These are phyloP conservation scores for Solanum medicagineum DNA, from an alignment of 257 asterid genomes.

Conservation along the genomic window DNA sequence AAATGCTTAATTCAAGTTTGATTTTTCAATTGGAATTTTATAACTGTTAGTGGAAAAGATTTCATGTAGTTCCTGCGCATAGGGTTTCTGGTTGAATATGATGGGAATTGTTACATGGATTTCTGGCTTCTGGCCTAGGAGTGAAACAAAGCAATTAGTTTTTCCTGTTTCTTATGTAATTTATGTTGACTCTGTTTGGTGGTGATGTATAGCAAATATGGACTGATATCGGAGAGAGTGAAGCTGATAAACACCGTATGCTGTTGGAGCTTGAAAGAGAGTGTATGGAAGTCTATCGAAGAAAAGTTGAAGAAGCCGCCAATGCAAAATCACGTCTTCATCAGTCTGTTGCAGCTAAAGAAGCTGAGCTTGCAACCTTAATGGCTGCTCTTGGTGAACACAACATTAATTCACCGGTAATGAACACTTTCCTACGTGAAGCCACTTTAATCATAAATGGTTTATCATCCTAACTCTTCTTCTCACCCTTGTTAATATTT, in stretches of 20 bases:
- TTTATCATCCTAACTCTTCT: not conserved
- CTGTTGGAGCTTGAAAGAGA: slow-evolving; percentile 77
- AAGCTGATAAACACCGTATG: slow-evolving; percentile 72
- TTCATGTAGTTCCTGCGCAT: not conserved
- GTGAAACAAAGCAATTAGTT: not conserved
- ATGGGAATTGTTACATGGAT: not conserved
- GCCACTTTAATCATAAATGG: not conserved
- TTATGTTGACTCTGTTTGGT: not conserved
- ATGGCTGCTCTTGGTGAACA: slow-evolving; percentile 83
- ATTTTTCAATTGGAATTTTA: not conserved
- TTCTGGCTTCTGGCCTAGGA: not conserved
- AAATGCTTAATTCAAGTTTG: not conserved
- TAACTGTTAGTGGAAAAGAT: not conserved
- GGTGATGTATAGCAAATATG: slow-evolving; percentile 63
- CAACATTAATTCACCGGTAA: slow-evolving; percentile 50
- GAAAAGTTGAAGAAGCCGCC: slow-evolving; percentile 83
- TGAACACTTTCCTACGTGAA: not conserved
- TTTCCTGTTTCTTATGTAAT: not conserved
- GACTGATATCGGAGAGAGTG: slow-evolving; percentile 84
- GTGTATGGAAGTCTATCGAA: slow-evolving; percentile 69
- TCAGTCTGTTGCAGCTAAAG: slow-evolving; percentile 77
- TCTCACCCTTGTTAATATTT: not conserved
- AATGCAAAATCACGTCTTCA: slow-evolving; percentile 65
- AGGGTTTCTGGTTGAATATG: not conserved
- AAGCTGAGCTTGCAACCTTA: slow-evolving; percentile 85